Conservation (phyloP, 352 stramenopile species). For the Phytopythium sindhum region DNA sequence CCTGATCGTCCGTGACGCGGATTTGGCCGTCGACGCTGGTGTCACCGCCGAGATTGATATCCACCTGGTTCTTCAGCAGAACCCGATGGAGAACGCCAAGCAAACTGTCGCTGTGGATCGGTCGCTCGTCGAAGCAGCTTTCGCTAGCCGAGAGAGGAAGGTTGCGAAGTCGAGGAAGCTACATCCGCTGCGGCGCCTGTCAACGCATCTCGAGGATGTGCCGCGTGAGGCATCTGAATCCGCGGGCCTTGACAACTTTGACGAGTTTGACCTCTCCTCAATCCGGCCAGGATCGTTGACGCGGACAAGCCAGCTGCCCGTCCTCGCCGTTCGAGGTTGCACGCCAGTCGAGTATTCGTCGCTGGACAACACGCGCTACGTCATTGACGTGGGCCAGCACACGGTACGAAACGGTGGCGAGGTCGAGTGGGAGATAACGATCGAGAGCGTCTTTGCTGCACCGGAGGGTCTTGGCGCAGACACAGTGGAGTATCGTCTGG, state of each 20-base stretch:
- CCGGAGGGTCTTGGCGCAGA: slow-evolving; percentile 18
- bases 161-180: slow-evolving; percentile 45
- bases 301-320: slow-evolving; percentile 46
- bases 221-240: slow-evolving; percentile 36
- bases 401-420: slow-evolving; percentile 84
- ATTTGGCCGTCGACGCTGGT: slow-evolving; percentile 47
- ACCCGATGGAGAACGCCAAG: slow-evolving; percentile 29
- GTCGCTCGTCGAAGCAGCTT: slow-evolving; percentile 51
- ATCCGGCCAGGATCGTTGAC: slow-evolving; percentile 42
- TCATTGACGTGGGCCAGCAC: slow-evolving; percentile 86
- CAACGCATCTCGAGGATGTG: slow-evolving; percentile 40
- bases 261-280: slow-evolving; percentile 71
- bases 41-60: slow-evolving; percentile 66
- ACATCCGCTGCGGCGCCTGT: slow-evolving; percentile 24
- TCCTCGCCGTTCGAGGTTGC: slow-evolving; percentile 72
- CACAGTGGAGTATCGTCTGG: slow-evolving; percentile 74
- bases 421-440: slow-evolving; percentile 88
- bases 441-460: slow-evolving; percentile 63
- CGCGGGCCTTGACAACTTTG: slow-evolving; percentile 63
- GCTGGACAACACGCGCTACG: slow-evolving; percentile 77
- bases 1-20: slow-evolving; percentile 65
- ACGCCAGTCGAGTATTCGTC: slow-evolving; percentile 80
- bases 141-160: slow-evolving; percentile 59
- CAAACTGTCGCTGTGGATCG: slow-evolving; percentile 32
- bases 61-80: slow-evolving; percentile 65